A percentile compares a stretch with the other conserved stretches of the same genome.
Conservation (phyloP, 176 grass and related monocot species). For the Triticum aestivum region IWGSC_CS_RefSeq_v2.1 NC_057797.1:119221974-119222473, state of each 20-base stretch:
- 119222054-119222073: not conserved
- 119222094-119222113: slow-evolving; percentile 50
- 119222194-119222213: slow-evolving; percentile 40
- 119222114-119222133: slow-evolving; percentile 31
- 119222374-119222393: slow-evolving; percentile 92
- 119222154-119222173: slow-evolving; percentile 17
- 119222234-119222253: slow-evolving; percentile 45
- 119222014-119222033: slow-evolving; percentile 66
- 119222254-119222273: slow-evolving; percentile 43
- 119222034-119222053: slow-evolving; percentile 9
- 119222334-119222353: slow-evolving; percentile 33
- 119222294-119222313: slow-evolving; percentile 34
- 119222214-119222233: not conserved
- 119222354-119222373: slow-evolving; percentile 69
- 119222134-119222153: slow-evolving; percentile 9
- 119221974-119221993: slow-evolving; percentile 36
- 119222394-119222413: slow-evolving; percentile 94
- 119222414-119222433: slow-evolving; percentile 64
- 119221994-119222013: slow-evolving; percentile 19
- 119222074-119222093: slow-evolving; percentile 23
- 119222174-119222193: slow-evolving; percentile 58
- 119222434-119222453: slow-evolving; percentile 80
- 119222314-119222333: slow-evolving; percentile 34
- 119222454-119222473: slow-evolving; percentile 89
- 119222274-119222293: slow-evolving; percentile 12